phyloP scores from a whole-genome alignment of 257 asterid genomes.

The Nicotiana obtusifolia region DNA sequence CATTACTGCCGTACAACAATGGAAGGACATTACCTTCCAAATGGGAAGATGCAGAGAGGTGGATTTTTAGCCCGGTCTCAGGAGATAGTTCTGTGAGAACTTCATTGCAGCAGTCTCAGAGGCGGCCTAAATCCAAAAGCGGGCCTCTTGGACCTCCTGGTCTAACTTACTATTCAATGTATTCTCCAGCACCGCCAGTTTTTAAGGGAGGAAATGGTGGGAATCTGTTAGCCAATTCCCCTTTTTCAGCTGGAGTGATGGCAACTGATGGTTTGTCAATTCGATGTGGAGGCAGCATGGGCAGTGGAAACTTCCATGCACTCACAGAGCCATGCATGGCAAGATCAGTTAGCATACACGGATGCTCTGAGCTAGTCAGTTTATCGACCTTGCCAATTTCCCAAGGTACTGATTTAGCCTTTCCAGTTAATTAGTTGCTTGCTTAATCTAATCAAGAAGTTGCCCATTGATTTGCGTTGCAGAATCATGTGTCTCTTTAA shows the following conservation, averaged over 20 bases:
- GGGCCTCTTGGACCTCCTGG: conserved; percentile 98
- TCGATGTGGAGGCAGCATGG: conserved; percentile 34
- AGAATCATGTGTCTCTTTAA: not conserved
- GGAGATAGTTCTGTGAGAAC: conserved; percentile 55
- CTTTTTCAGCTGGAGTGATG: conserved; percentile 63
- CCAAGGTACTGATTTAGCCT: conserved; percentile 40
- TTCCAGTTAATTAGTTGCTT: not conserved
- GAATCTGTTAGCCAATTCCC: conserved; percentile 48
- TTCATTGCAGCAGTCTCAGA: conserved; percentile 64
- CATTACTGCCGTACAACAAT: conserved; percentile 55
- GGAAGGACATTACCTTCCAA: conserved; percentile 87
- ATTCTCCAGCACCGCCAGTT: conserved; percentile 67
- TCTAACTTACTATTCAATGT: conserved; percentile 58
- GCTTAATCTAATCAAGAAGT: not conserved
- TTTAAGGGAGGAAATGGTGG: conserved; percentile 38
- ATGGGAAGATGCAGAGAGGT: conserved; percentile 99
- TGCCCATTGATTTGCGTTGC: not conserved
- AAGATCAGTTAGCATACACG: conserved; percentile 83
- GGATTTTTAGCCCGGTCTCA: conserved; percentile 83
- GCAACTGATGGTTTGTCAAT: conserved; percentile 49
- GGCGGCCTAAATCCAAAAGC: conserved; percentile 85
- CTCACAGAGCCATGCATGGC: conserved; percentile 70
- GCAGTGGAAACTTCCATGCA: conserved; percentile 40
- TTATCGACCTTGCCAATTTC: conserved; percentile 45
- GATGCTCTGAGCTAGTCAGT: conserved; percentile 64